Base-by-base conservation (phyloP, 179 eudicot genomes). In the Heliamphora pulchella region DNA sequence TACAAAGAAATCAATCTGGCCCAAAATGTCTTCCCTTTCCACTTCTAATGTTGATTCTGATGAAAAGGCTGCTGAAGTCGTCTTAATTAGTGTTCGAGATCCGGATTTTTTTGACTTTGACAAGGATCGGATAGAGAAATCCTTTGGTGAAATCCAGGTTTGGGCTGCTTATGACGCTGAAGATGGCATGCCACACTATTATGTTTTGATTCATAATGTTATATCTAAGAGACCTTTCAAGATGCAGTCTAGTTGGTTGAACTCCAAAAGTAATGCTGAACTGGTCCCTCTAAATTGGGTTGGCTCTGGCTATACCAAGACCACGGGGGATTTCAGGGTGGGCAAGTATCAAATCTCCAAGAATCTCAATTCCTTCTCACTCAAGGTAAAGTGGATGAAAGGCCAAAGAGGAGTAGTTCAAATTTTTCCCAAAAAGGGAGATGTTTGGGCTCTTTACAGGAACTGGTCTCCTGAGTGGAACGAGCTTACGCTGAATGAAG, bases 401-500 rank as follows among this genome's bases (percentile, higher is more conserved):
- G 90, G 90, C 31, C 46, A 81, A 6, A 86, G 90, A 31, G 91
- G 92, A 57, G 80, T 58, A 70, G 64, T 91, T 62, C 87, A 81
- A 75, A 85, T 91, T 66, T 86, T 83, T 76, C 95, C 95, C 18
- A 74, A 65, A 68, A 85, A 85, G 76, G 90, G 91, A 1, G 91
- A 91, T 14, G 77, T 88, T 69, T 91, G 91, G 93, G 92, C 93
- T 20, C 79, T 90, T 11, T 91, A 88, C 78, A 83, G 75, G 58
- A 86, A 91, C 74, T 91, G 95, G 95, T 88, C 93, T 53, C 85
- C 91, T 0, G 85, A 85, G 71, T 91, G 95, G 95, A 71, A 83
- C 67, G 75, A 51, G 80, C 64, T 81, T 17, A 88, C 89, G 11
- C 82, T 91, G 7, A 79, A 78, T 54, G 86, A 86, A 11, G 78